Evolutionary conservation across 495 filamentous ascomycete genomes (phyloP), one percentile per base, ranked within the genome.

Genomic region (Neurospora sp.): DNA sequence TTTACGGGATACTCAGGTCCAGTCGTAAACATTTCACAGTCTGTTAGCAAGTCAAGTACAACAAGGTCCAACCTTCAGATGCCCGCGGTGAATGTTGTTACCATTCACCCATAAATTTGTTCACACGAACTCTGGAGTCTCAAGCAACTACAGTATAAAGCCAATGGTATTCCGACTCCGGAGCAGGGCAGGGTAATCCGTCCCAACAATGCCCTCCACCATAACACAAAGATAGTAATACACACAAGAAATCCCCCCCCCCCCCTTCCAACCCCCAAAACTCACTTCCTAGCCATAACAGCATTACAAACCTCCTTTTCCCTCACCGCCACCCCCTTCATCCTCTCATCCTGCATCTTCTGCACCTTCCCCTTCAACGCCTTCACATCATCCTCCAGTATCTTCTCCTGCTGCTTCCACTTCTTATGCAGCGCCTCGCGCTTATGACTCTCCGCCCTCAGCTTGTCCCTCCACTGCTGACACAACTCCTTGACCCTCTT

Each of bases 361-460:
- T 94, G 91, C 87, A 94, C 88, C 82, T 89, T 86, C 72, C 87
- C 87, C 40, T 88, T 85, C 5, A 90, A 89, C 8, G 90, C 88
- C 78, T 89, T 90, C 75, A 88, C 84, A 79, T 93, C 89, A 80
- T 96, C 93, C 24, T 88, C 87, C 28, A 83, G 74, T 75, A 92
- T 86, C 71, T 83, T 80, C 70, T 87, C 81, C 75, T 89, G 84
- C 81, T 88, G 85, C 62, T 83, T 85, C 82, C 92, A 88, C 43
- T 91, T 82, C 73, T 86, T 88, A 79, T 93, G 92, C 76, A 90
- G 84, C 80, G 92, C 87, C 39, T 84, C 75, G 84, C 90, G 73
- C 87, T 86, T 74, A 85, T 88, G 69, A 88, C 85, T 34, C 76
- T 81, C 84, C 69, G 76, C 81, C 37, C 87, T 79, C 0, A 93